phyloP scores from a whole-genome alignment of 2,329 filamentous ascomycete species.

The Calonectria fujianensis region DNA sequence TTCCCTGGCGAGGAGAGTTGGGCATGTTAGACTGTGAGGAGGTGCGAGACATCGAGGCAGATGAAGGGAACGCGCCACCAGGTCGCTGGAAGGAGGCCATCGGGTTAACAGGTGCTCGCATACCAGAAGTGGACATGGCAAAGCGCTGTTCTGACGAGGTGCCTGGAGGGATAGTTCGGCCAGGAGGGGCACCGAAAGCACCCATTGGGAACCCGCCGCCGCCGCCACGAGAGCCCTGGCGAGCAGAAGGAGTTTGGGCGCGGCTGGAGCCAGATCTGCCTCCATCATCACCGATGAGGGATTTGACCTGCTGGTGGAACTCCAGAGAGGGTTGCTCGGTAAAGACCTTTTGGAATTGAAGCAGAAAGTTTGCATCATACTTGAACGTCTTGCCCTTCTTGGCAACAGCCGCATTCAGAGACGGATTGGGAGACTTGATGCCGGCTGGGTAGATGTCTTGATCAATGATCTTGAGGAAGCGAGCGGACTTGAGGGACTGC shows the following conservation, averaged over 20 bases:
- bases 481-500: conserved; percentile 92
- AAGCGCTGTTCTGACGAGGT: conserved; percentile 88
- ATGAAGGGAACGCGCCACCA: conserved; percentile 77
- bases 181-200: conserved; percentile 73
- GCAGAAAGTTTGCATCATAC: conserved; percentile 95
- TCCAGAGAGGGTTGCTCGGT: conserved; percentile 96
- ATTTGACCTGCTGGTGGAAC: conserved; percentile 94
- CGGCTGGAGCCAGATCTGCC: conserved; percentile 73
- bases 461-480: conserved; percentile 87
- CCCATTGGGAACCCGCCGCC: conserved; percentile 79
- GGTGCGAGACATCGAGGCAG: conserved; percentile 79
- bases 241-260: conserved; percentile 73
- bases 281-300: conserved; percentile 86
- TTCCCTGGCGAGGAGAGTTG: conserved; percentile 82
- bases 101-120: conserved; percentile 66
- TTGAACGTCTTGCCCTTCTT: conserved; percentile 91
- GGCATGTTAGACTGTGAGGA: conserved; percentile 77
- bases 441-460: conserved; percentile 88
- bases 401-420: conserved; percentile 86
- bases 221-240: conserved; percentile 72
- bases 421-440: conserved; percentile 92
- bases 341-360: conserved; percentile 97
- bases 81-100: conserved; percentile 65
- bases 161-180: conserved; percentile 80
- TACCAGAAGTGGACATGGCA: conserved; percentile 74